Evolutionary conservation across 129 eudicot species (phyloP).

Genomic region (Lactuca saligna): DNA sequence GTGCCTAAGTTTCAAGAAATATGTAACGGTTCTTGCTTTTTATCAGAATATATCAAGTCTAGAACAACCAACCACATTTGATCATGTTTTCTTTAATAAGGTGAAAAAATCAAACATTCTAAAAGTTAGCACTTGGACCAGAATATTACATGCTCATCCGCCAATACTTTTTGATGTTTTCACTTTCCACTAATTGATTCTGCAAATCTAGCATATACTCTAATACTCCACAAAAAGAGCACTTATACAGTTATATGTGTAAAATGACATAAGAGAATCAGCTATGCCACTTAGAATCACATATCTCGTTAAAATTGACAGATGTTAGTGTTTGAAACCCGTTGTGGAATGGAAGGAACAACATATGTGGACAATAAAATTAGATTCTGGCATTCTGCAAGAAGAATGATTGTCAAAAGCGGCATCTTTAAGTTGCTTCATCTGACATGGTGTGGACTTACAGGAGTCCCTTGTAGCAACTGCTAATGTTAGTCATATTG

Average conservation of each 20-base stretch:
- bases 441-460: neutral
- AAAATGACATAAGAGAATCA: neutral
- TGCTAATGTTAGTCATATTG: too few relatives aligned
- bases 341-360: neutral
- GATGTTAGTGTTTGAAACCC: neutral
- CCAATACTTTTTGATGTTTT: constrained; percentile 5
- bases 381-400: neutral
- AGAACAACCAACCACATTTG: too few relatives aligned
- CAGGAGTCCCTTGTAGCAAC: neutral
- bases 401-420: neutral
- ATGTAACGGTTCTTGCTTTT: neutral
- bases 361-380: neutral
- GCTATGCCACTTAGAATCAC: neutral
- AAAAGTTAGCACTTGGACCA: neutral
- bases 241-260: neutral
- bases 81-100: neutral
- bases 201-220: neutral
- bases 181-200: constrained; percentile 2
- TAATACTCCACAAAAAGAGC: constrained; percentile 1
- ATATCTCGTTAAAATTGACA: neutral
- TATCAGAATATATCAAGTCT: too few relatives aligned
- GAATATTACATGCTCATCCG: neutral
- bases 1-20: too few relatives aligned
- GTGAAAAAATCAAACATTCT: neutral
- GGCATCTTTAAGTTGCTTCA: neutral